These are phyloP conservation scores for Alliaria petiolata DNA, from an alignment of 345 rosid species.

Conservation along the genomic window DNA sequence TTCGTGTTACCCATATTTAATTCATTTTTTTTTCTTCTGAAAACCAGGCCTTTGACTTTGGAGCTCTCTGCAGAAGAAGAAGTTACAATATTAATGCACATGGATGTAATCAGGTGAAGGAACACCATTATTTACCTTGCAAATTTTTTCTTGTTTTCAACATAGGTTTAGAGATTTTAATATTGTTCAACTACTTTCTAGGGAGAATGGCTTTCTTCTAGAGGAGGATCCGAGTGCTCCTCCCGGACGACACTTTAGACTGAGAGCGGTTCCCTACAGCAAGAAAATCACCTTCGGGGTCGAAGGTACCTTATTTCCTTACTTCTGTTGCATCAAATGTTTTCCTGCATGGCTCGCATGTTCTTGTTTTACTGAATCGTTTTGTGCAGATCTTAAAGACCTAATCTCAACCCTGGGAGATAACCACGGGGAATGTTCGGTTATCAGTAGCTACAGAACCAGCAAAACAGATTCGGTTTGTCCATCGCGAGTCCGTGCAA, in stretches of 20 bases:
- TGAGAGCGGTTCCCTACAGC: slow-evolving; percentile 88
- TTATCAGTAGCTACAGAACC: slow-evolving; percentile 67
- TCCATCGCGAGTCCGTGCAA: slow-evolving; percentile 86
- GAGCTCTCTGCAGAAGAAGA: slow-evolving; percentile 98
- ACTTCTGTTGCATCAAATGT: background rate
- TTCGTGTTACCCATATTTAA: background rate
- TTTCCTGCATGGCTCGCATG: background rate
- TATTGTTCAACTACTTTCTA: slow-evolving; percentile 13
- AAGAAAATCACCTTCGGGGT: slow-evolving; percentile 91
- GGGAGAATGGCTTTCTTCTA: slow-evolving; percentile 86
- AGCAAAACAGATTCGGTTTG: slow-evolving; percentile 74
- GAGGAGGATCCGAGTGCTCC: slow-evolving; percentile 79
- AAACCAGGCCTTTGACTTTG: slow-evolving; percentile 66
- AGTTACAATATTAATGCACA: slow-evolving; percentile 71
- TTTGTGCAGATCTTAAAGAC: slow-evolving; percentile 78
- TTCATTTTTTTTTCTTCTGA: background rate
- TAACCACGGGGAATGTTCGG: slow-evolving; percentile 73
- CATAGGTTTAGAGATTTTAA: background rate
- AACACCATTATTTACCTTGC: slow-evolving; percentile 4
- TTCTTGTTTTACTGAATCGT: background rate
- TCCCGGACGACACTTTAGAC: slow-evolving; percentile 65
- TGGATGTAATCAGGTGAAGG: slow-evolving; percentile 79
- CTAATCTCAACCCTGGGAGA: slow-evolving; percentile 82
- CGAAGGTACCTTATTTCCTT: slow-evolving; percentile 51
- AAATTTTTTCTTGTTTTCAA: background rate